Conservation (phyloP, 169 alveolate genomes). For the Eimeria brunetti region DNA sequence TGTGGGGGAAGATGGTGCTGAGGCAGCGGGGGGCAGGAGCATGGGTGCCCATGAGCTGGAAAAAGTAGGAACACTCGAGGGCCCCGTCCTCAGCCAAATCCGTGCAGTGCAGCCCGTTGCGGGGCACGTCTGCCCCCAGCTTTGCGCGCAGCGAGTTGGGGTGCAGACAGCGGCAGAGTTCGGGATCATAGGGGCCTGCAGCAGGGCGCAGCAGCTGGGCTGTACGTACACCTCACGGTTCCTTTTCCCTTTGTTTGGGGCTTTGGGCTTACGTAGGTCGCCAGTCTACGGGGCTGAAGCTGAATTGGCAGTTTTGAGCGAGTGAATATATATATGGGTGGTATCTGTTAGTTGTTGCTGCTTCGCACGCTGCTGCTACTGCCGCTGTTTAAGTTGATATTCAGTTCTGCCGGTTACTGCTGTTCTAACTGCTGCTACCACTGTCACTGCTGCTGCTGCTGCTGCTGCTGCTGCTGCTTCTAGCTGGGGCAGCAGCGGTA, state of each 20-base stretch:
- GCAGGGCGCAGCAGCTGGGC: not conserved
- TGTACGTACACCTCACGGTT: conserved; percentile 12
- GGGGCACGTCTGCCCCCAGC: conserved; percentile 92
- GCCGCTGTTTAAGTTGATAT: no score
- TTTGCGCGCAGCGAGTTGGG: conserved; percentile 93
- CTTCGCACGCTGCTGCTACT: not conserved
- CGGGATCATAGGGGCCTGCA: conserved; percentile 94
- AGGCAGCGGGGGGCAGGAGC: not conserved
- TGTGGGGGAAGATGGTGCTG: not conserved
- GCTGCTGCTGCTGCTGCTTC: not conserved
- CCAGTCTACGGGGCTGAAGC: not conserved
- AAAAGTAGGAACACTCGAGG: conserved; percentile 86
- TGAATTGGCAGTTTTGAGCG: not conserved
- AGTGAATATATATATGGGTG: not conserved
- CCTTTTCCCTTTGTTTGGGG: no score
- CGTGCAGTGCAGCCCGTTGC: conserved; percentile 95
- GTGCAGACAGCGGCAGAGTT: conserved; percentile 90
- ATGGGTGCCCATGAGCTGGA: conserved; percentile 28
- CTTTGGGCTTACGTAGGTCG: not conserved
- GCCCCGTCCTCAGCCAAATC: conserved; percentile 94
- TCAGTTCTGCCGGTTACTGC: no score
- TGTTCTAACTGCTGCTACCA: not conserved
- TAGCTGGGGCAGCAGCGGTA: no score
- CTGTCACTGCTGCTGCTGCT: not conserved
- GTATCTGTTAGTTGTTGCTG: not conserved